Conservation (phyloP, 257 asterid genomes). For the Salvia miltiorrhiza region DNA sequence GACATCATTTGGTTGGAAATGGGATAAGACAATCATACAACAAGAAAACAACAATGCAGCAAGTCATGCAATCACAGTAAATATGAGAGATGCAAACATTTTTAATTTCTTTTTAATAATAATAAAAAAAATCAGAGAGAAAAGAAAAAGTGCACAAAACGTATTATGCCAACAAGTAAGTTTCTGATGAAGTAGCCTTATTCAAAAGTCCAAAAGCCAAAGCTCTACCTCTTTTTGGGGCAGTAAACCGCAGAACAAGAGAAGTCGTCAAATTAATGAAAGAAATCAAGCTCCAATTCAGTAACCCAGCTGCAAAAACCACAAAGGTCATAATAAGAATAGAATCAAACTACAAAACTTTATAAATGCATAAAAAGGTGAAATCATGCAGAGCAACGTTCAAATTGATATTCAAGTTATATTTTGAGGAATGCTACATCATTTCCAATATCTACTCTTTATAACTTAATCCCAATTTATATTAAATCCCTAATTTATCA, state of each 20-base stretch:
- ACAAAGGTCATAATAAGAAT: neutral
- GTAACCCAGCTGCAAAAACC: conserved; percentile 60
- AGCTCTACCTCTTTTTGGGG: conserved; percentile 63
- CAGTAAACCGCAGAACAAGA: conserved; percentile 54
- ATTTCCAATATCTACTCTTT: neutral
- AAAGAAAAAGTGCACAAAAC: neutral
- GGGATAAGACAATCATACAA: neutral
- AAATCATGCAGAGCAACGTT: neutral
- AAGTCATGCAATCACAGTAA: neutral
- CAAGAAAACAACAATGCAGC: neutral
- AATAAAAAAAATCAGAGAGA: no score
- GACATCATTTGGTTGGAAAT: conserved; percentile 7
- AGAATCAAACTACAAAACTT: neutral
- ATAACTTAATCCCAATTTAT: neutral
- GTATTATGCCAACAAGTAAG: neutral
- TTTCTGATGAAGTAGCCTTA: conserved; percentile 16
- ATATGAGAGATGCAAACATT: neutral
- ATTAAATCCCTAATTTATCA: neutral
- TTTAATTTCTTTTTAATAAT: no score
- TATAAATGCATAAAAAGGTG: neutral
- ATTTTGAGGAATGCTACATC: neutral
- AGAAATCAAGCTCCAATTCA: conserved; percentile 80
- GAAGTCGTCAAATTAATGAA: conserved; percentile 64
- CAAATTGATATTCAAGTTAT: neutral
- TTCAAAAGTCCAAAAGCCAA: conserved; percentile 17